Evolutionary conservation across 768 basidiomycete species (phyloP), one percentile per base, ranked within the genome.

Genomic region (Lactifluus subvellereus): DNA sequence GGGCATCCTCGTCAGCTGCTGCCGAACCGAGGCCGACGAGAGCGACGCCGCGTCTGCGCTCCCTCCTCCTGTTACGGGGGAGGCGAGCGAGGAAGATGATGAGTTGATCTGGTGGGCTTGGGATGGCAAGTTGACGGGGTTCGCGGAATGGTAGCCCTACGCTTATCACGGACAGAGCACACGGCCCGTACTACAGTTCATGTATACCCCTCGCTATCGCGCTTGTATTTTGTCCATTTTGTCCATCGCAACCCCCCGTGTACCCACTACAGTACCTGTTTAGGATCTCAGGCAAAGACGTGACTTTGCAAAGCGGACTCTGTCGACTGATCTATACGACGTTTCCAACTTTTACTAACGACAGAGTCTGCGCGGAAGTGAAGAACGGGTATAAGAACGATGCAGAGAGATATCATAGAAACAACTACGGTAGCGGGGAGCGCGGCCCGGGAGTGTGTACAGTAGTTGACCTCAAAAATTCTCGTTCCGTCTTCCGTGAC

Each of bases 71-170:
- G 37, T 35, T 47, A 13, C 14, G 11, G 48, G 22, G 61, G 62
- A 38, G 30, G 56, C 18, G 47, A 59, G 67, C 14, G 81, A 80
- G 65, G 77, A 75, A 4, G 77, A 79, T 35, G 81, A 82, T 35
- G 81, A 82, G 64, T 67, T 76, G 71, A 80, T 82, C 55, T 82
- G 80, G 80, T 82, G 80, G 80, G 72, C 69, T 45, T 82, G 80
- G 80, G 72, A 81, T 43, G 80, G 80, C 13, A 80, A 76, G 65
- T 61, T 82, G 61, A 71, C 69, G 27, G 80, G 81, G 5, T 82
- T 81, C 66, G 62, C 72, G n/a, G 80, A 80, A 60, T 81, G 78
- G 77, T 80, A 64, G 66, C 20, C 20, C 13, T 9, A 22, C 42
- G 18, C 42, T 37, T 47, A 47, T 9, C 45, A 5, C 9, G 14